Conservation (phyloP, 2,329 filamentous ascomycete species). For the Ramularia collo-cygni region DNA sequence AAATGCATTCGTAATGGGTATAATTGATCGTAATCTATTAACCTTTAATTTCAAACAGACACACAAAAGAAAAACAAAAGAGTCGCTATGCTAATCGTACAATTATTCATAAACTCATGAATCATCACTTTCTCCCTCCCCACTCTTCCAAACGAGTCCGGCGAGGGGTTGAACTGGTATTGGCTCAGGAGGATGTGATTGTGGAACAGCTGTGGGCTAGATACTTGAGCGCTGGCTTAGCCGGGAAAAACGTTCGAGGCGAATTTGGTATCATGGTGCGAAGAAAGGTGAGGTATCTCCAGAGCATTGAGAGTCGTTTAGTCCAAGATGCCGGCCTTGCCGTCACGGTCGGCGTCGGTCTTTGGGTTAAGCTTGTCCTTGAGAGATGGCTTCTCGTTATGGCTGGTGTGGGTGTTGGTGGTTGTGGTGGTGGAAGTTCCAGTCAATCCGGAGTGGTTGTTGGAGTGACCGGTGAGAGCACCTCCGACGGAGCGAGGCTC, state of each 20-base stretch:
- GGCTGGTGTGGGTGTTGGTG: constrained; percentile 4
- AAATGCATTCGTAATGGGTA: no score
- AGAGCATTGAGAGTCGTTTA: constrained; percentile 24
- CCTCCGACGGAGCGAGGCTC: constrained; percentile 43
- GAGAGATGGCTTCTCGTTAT: constrained; percentile 43
- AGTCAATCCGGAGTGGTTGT: constrained; percentile 2
- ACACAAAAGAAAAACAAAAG: no score
- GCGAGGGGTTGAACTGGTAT: neutral
- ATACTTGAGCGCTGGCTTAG: neutral
- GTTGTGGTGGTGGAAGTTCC: constrained; percentile 3
- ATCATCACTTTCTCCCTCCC: no score
- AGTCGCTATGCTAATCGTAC: no score
- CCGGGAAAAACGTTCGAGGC: neutral
- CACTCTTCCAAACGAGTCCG: neutral
- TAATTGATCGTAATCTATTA: no score
- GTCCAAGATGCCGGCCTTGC: constrained; percentile 49
- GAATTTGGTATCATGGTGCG: neutral
- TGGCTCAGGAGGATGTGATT: neutral
- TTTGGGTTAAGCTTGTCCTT: constrained; percentile 50
- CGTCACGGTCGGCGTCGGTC: constrained; percentile 48
- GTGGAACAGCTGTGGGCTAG: neutral
- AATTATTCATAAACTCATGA: no score
- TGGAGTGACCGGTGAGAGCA: constrained; percentile 4
- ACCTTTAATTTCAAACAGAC: no score
- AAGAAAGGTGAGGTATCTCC: neutral